Base-by-base conservation (phyloP, 1,284 basidiomycete species). In the Microbotryum lychnidis-dioicae region DNA sequence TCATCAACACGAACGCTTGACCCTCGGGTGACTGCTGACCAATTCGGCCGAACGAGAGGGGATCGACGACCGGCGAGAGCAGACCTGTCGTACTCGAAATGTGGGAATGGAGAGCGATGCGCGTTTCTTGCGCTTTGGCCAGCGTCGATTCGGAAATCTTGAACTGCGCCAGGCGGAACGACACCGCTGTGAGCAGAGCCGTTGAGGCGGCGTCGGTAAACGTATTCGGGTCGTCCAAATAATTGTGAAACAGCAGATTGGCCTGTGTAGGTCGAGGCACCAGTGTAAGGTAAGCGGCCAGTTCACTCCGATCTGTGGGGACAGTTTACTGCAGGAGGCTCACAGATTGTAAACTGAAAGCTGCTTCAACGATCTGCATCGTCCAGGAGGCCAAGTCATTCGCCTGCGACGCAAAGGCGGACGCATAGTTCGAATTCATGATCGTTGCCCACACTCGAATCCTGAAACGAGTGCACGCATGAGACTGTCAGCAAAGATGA, bases 141-240 rank as follows among this genome's bases (percentile, higher is more conserved):
- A 65, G 56, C 4, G 57, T 29, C 5, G 52, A 9, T 1, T 50
- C 45, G 6, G 55, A 27, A 37, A 77, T 76, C 50, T 78, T 73
- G 25, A 87, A 71, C 2, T 84, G 75, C 0, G 83, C 81, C 55
- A 85, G 77, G 4, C 85, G 81, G 75, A 89, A 91, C 7, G 89
- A 87, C 0, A 86, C 84, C 59, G 84, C 80, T 0, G 89, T 86
- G 60, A 93, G 77, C 44, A 93, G 79, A 0, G 88, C 83, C 0
- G 88, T 85, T 6, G 84, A 84, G 0, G 88, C 76, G 0, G 85
- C 82, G 68, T 96, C 91, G 69, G 82, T 80, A 70, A 94, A 94
- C 45, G 83, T 81, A 7, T 71, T 83, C 68, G 85, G 82, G 21
- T 83, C 71, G 85, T 84, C 46, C 3, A 70, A 57, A 73, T 93